phyloP scores from a whole-genome alignment of 2,329 filamentous ascomycete genomes.

The Penicillium sp. region DNA sequence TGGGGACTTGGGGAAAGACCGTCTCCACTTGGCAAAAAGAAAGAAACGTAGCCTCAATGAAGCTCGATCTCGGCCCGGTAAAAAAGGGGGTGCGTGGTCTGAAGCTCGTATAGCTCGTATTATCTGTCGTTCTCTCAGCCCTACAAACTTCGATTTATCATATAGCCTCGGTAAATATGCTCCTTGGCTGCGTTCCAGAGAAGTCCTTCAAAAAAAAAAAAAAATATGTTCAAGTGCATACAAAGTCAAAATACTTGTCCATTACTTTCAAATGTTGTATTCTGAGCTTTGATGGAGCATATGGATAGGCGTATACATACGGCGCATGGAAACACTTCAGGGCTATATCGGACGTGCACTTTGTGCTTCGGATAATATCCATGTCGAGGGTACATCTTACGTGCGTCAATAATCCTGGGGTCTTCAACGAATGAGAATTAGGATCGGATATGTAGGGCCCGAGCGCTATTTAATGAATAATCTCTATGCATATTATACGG shows the following conservation, averaged over 20 bases:
- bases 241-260: too few species aligned
- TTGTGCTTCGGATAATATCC: neutral
- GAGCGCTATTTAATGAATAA: neutral
- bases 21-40: constrained; percentile 4
- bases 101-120: neutral
- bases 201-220: too few species aligned
- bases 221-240: too few species aligned
- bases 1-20: constrained; percentile 9
- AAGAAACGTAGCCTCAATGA: neutral
- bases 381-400: neutral
- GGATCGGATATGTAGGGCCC: neutral
- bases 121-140: neutral
- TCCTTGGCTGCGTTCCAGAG: neutral
- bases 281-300: too few species aligned
- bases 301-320: too few species aligned
- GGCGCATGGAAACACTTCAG: too few species aligned
- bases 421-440: neutral
- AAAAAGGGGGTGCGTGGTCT: constrained; percentile 4
- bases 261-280: too few species aligned
- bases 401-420: neutral
- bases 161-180: neutral
- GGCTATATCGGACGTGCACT: too few species aligned
- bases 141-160: neutral
- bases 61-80: neutral
- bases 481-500: neutral